Conservation (phyloP, 1,284 basidiomycete genomes). For the Ceratobasidium papillatum region DNA sequence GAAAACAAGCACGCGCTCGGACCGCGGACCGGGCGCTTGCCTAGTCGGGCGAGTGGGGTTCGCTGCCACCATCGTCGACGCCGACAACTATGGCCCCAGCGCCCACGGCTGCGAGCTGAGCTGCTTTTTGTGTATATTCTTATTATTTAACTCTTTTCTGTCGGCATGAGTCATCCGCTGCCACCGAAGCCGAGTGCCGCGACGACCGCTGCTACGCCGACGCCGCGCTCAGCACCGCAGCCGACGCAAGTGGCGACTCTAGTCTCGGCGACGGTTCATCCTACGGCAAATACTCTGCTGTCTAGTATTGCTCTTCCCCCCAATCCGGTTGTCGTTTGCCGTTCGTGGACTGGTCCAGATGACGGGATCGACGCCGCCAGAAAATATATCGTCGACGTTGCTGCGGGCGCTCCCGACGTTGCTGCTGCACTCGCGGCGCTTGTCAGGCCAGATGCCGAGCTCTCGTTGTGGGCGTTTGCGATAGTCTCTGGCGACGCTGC, state of each 20-base stretch:
- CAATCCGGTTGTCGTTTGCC: conserved; percentile 25
- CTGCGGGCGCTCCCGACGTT: conserved; percentile 27
- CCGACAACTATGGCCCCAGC: background rate
- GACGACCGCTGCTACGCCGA: conserved; percentile 63
- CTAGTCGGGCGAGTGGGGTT: background rate
- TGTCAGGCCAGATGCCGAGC: conserved; percentile 22
- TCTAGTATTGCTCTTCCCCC: conserved; percentile 15
- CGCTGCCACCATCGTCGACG: background rate
- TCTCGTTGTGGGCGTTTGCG: conserved; percentile 32
- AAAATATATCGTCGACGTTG: conserved; percentile 55
- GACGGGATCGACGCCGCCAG: conserved; percentile 65
- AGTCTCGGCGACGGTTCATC: background rate
- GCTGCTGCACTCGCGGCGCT: conserved; percentile 21
- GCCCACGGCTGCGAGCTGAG: background rate
- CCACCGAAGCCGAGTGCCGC: conserved; percentile 58
- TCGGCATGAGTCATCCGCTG: conserved; percentile 53
- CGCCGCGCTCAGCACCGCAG: conserved; percentile 47
- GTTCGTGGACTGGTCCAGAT: conserved; percentile 39
- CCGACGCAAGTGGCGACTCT: conserved; percentile 29
- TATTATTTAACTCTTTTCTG: background rate
- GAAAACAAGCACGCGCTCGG: conserved; percentile 9
- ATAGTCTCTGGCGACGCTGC: conserved; percentile 17
- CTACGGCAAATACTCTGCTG: background rate
- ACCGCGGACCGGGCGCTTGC: conserved; percentile 6
- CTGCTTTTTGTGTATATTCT: background rate